Conservation (phyloP, 2,329 filamentous ascomycete genomes). For the Fusarium verticillioides region DNA sequence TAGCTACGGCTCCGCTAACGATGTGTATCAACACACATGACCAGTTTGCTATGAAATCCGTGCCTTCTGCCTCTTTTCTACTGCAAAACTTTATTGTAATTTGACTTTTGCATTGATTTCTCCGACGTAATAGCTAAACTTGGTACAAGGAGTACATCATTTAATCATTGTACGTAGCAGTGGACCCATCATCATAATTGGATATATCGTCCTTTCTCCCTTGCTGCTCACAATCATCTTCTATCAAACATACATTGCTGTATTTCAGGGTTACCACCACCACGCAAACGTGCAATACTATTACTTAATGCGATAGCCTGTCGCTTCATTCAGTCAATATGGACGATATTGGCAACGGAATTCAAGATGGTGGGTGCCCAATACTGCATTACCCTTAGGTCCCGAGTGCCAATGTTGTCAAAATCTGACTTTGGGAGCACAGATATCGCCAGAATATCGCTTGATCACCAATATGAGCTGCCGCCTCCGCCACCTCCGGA, state of each 20-base stretch:
- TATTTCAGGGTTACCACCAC: not conserved
- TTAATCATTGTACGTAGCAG: constrained; percentile 16
- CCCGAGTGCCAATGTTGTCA: constrained; percentile 20
- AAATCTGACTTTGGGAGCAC: constrained; percentile 41
- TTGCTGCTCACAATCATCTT: constrained; percentile 27
- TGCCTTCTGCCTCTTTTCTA: constrained; percentile 1
- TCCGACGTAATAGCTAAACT: not conserved
- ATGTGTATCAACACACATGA: constrained; percentile 15
- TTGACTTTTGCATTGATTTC: not conserved
- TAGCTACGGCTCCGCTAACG: constrained; percentile 29
- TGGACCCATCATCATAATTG: constrained; percentile 27
- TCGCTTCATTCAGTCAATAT: constrained; percentile 38
- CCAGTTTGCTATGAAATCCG: not conserved
- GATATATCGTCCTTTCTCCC: constrained; percentile 16
- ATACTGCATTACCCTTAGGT: constrained; percentile 10
- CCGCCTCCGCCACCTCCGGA: constrained; percentile 52
- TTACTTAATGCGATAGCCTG: constrained; percentile 31
- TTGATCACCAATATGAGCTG: constrained; percentile 49
- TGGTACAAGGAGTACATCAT: not conserved
- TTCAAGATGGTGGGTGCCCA: constrained; percentile 50
- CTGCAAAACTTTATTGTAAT: not conserved
- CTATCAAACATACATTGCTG: constrained; percentile 18
- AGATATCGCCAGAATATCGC: constrained; percentile 57
- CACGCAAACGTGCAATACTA: not conserved
- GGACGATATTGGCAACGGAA: constrained; percentile 50